phyloP scores from a whole-genome alignment of 163 green algal genomes.

The Prototheca wickerhamii region DNA sequence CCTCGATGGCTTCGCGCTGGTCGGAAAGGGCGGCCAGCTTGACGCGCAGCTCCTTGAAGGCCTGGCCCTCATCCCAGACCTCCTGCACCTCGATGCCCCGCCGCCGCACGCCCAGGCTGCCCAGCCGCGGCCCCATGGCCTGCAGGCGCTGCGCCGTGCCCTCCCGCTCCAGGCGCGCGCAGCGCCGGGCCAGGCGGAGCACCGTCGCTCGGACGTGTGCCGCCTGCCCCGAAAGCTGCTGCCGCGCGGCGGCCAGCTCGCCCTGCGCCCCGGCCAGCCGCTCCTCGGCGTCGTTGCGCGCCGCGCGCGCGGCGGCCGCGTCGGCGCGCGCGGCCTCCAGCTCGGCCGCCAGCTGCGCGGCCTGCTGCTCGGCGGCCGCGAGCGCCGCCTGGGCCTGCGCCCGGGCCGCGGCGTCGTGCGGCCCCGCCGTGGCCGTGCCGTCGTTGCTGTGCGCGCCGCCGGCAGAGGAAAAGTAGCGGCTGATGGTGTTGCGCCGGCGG shows the following conservation, averaged over 20 bases:
- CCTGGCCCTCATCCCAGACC: conserved; percentile 66
- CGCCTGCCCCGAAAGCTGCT: not conserved
- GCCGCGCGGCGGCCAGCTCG: conserved; percentile 11
- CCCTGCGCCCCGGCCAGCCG: not conserved
- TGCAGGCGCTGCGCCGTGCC: conserved; percentile 10
- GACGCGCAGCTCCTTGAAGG: conserved; percentile 42
- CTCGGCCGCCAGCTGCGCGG: not conserved
- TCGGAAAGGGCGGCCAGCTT: conserved; percentile 28
- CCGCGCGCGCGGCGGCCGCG: not conserved
- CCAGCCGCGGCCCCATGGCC: conserved; percentile 19
- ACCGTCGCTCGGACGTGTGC: conserved; percentile 2
- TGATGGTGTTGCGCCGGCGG: conserved; percentile 20
- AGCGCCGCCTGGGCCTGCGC: not conserved
- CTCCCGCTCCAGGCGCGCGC: conserved; percentile 17
- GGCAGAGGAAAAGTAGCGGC: conserved; percentile 17
- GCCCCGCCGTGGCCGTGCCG: not conserved
- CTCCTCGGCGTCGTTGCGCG: not conserved
- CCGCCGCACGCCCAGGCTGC: conserved; percentile 21
- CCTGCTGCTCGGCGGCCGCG: conserved; percentile 1
- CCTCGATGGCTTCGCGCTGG: conserved; percentile 46
- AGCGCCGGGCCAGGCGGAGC: conserved; percentile 8
- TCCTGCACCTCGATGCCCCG: conserved; percentile 30
- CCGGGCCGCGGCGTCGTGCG: not conserved
- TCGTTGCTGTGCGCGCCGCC: not conserved
- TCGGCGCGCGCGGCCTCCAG: not conserved